Conservation (phyloP, 1,284 basidiomycete genomes). For the Puccinia hordei region DNA sequence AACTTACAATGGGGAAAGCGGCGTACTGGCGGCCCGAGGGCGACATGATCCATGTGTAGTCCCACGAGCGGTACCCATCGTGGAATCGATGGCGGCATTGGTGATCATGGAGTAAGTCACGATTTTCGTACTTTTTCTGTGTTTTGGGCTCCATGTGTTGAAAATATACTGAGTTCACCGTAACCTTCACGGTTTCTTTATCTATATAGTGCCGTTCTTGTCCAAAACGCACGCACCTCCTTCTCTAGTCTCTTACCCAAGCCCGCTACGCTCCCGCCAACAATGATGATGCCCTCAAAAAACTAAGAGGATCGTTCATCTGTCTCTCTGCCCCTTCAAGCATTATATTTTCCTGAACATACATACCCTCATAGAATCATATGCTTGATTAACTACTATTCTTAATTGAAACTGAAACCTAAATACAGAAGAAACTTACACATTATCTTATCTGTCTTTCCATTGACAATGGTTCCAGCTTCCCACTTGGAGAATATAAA, state of each 20-base stretch:
- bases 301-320: neutral
- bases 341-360: neutral
- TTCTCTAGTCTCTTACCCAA: conserved; percentile 38
- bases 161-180: neutral
- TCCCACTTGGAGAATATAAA: too few species aligned
- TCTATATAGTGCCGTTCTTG: conserved; percentile 40
- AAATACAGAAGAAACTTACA: too few species aligned
- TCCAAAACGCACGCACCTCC: conserved; percentile 45
- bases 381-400: too few species aligned
- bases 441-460: too few species aligned
- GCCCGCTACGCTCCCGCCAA: conserved; percentile 25
- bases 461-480: too few species aligned
- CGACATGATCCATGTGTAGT: conserved; percentile 98
- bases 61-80: conserved; percentile 91
- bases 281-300: conserved; percentile 43
- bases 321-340: neutral
- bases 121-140: neutral
- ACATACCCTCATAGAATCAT: neutral
- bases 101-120: conserved; percentile 79
- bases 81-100: conserved; percentile 94
- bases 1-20: conserved; percentile 85
- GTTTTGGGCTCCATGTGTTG: neutral
- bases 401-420: too few species aligned
- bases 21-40: conserved; percentile 84
- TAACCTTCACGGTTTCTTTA: neutral